Evolutionary conservation across 2,329 filamentous ascomycete species (phyloP).

Genomic region (Ophiosphaerella narmari): DNA sequence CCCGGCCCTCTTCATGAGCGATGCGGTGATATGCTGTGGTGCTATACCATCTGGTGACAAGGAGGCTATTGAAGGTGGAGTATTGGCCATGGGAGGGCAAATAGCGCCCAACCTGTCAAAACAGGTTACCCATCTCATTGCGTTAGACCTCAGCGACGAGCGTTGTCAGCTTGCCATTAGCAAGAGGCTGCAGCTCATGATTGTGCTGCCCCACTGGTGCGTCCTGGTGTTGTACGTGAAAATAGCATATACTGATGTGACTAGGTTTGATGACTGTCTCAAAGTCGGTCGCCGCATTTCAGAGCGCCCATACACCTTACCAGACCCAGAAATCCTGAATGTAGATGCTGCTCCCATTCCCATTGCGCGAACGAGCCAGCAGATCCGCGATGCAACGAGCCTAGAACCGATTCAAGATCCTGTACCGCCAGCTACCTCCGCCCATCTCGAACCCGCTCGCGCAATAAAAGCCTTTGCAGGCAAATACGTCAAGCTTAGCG

Average conservation of each 20-base stretch:
- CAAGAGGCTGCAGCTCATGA: constrained; percentile 73
- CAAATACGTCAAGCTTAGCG: constrained; percentile 76
- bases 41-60: constrained; percentile 85
- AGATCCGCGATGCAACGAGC: constrained; percentile 42
- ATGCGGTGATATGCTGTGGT: constrained; percentile 80
- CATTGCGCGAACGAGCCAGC: constrained; percentile 54
- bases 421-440: constrained; percentile 20
- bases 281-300: constrained; percentile 90
- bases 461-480: constrained; percentile 69
- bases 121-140: constrained; percentile 85
- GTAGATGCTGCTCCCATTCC: constrained; percentile 31
- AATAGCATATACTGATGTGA: constrained; percentile 14
- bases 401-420: constrained; percentile 35
- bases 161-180: constrained; percentile 67
- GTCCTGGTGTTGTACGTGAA: constrained; percentile 16
- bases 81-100: constrained; percentile 85
- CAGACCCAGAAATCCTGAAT: constrained; percentile 78
- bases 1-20: constrained; percentile 85
- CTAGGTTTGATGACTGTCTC: constrained; percentile 93
- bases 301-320: constrained; percentile 82
- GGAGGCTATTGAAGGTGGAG: constrained; percentile 88
- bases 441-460: constrained; percentile 28
- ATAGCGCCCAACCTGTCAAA: constrained; percentile 73
- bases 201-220: constrained; percentile 92
- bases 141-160: constrained; percentile 73